Evolutionary conservation across 306 rosid species (phyloP), one percentile per base, ranked within the genome.

Genomic region (Argentina anserina): DNA sequence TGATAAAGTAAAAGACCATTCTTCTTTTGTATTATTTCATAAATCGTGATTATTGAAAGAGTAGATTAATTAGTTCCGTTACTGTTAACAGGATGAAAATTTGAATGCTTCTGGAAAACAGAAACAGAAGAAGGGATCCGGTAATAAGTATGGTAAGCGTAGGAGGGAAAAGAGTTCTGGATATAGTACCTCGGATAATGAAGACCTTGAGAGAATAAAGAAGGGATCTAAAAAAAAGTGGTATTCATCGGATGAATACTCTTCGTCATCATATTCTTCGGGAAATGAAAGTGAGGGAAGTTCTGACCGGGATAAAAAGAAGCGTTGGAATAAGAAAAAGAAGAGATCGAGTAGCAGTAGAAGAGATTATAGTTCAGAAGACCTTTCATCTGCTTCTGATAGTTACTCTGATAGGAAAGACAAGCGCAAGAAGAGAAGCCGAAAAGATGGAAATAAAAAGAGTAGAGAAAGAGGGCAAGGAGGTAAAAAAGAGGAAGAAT

Each of bases 201-300:
- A 86, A 31, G 84, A 78, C 2, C 78, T 78, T 64, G 84, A 60
- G 50, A 85, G 73, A 81, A 80, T 90, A 70, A 84, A 80, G 76
- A 86, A 75, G 47, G 65, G 83, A 9, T 85, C 92, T 64, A 82
- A 80, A 62, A 93, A 81, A 76, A 90, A 87, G 70, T 85, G 96
- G 96, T 89, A 93, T 70, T 89, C 87, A 0, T 87, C 92, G 0
- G 92, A 87, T 9, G 94, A 87, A 56, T 29, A 72, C 69, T 88
- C 86, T 69, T 84, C 85, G 55, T 84, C 87, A 9, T 74, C 76
- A 26, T 67, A 77, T 69, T 52, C 86, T 7, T 74, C 78, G 1
- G 91, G 70, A 13, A 72, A 74, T 80, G 96, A 86, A 75, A 81
- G 81, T 26, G 85, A 42, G 26, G 77, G 33, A 49, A 74, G 65